Base-by-base conservation (phyloP, 2,329 filamentous ascomycete species). In the Leptographium lundbergii region DNA sequence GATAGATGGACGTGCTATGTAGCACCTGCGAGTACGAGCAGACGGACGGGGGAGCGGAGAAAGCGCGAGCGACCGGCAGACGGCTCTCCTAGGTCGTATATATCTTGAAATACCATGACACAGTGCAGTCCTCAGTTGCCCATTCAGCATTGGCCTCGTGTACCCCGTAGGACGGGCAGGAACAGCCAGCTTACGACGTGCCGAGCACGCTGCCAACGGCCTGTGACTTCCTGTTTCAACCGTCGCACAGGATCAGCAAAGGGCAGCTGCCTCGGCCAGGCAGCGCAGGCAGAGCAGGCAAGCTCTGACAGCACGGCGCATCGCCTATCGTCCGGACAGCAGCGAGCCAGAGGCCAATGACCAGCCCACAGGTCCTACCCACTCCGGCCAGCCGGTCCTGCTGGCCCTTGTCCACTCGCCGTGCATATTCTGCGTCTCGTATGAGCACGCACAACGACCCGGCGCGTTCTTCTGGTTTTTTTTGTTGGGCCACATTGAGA, bases 401-500 rank as follows among this genome's bases (percentile, higher is more conserved):
- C 19, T n/a, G 19, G 42, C 19, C 42, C 42, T 19, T 45, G 17
- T 6, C 42, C 42, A 22, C 14, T 45, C 13, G 13, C 36, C 36
- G 36, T 36, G 10, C 34, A 36, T 14, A 36, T 36, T 36, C 34
- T 29, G 27, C 27, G 27, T 29, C 27, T 29, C 27, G 27, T 29
- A 39, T 17, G 36, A 39, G 36, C 11, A 39, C 14, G 9, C 24
- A 51, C 48, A 51, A 32, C 29, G 25, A 2, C 48, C 9, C 7
- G 19, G 32, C 36, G 50, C 25, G 24, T 59, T 34, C 27, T 34
- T 7, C 19, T 2, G 9, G 39, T 50, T 47, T 29, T 48, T 57
- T 57, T 57, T 57, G 55, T 57, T 57, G 55, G 55, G 55, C 29
- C 55, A 13, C n/a, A 36, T 17, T 34, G 19, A 47, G 42, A 34